A percentile compares a stretch with the other conserved stretches of the same genome.
Evolutionary conservation across 2,329 filamentous ascomycete species (phyloP).

Genomic region (Colletotrichum melonis): DNA sequence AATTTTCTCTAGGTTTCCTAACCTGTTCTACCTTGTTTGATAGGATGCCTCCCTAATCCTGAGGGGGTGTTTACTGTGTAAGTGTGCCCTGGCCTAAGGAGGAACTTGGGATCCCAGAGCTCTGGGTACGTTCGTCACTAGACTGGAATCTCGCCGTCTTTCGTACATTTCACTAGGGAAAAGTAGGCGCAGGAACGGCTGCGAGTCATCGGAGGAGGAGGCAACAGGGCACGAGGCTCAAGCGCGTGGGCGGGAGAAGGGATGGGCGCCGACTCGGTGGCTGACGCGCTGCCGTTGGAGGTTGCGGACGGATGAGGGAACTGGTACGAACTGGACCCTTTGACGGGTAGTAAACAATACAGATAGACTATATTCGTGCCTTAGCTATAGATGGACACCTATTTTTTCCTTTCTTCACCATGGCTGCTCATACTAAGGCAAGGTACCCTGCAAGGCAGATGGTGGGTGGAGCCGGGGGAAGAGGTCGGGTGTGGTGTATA

Average conservation of each 20-base stretch:
- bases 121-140: neutral
- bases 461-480: neutral
- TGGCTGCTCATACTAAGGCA: neutral
- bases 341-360: neutral
- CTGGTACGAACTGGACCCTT: neutral
- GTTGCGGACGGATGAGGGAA: neutral
- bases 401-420: neutral
- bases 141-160: neutral
- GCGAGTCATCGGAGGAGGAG: slow-evolving; percentile 28
- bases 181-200: neutral
- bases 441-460: neutral
- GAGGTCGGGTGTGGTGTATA: neutral
- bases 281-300: slow-evolving; percentile 14
- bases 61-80: neutral
- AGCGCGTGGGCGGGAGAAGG: slow-evolving; percentile 31
- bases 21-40: too few relatives aligned
- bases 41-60: too few relatives aligned
- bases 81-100: slow-evolving; percentile 20
- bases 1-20: neutral
- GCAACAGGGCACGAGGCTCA: slow-evolving; percentile 31
- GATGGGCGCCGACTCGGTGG: slow-evolving; percentile 27
- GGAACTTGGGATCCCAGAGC: neutral
- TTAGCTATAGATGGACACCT: neutral
- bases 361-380: neutral
- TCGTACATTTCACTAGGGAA: neutral